Conservation (phyloP, 2,329 filamentous ascomycete genomes). For the Fusarium dimerum region DNA sequence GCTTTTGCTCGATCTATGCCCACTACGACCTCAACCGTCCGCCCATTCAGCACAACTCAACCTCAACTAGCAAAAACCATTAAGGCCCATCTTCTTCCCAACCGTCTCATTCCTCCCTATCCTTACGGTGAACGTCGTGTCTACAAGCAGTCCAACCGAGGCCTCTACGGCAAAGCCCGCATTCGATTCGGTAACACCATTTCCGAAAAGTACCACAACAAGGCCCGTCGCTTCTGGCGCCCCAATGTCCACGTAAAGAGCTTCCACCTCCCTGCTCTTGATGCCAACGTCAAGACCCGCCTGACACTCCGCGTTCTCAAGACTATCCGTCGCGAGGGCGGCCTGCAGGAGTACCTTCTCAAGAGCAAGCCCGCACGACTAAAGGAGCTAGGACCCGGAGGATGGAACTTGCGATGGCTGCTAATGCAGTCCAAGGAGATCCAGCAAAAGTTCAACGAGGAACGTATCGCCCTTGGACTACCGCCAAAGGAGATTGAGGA, state of each 20-base stretch:
- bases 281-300: conserved; percentile 64
- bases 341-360: conserved; percentile 88
- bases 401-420: conserved; percentile 88
- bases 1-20: conserved; percentile 13
- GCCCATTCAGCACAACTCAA: conserved; percentile 41
- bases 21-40: conserved; percentile 9
- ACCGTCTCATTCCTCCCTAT: conserved; percentile 62
- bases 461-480: conserved; percentile 68
- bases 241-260: conserved; percentile 72
- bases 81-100: conserved; percentile 46
- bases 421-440: conserved; percentile 77
- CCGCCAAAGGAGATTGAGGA: conserved; percentile 38
- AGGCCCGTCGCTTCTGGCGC: conserved; percentile 72
- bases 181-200: conserved; percentile 82
- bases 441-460: conserved; percentile 62
- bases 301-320: conserved; percentile 70
- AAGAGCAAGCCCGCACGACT: conserved; percentile 76
- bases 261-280: conserved; percentile 65
- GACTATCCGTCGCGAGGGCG: conserved; percentile 81
- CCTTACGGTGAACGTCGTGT: conserved; percentile 69
- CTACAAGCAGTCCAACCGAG: conserved; percentile 80
- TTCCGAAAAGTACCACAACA: conserved; percentile 67
- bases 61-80: conserved; percentile 42
- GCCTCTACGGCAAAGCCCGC: conserved; percentile 69
- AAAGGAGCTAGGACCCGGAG: conserved; percentile 83